Base-by-base conservation (phyloP, 2,329 filamentous ascomycete genomes). In the Penicillium expansum region DNA sequence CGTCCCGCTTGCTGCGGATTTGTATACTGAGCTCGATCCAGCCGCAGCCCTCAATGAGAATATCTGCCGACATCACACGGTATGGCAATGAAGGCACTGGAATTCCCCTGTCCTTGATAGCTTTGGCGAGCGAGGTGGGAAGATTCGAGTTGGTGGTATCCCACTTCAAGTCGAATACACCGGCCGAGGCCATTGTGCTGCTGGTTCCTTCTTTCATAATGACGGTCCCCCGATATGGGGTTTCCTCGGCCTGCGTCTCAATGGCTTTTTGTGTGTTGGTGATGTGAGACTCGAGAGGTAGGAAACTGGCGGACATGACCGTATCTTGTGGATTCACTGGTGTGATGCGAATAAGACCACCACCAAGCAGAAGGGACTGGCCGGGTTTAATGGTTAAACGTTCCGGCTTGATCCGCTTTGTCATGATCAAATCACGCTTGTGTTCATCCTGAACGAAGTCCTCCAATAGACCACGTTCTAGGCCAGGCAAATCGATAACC, bases 21-120 rank as follows among this genome's bases (percentile, higher is more conserved):
- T 99, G 93, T 3, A 87, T 87, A 0, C 86, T 87, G 39, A 99
- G 74, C 74, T 99, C 94, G 2, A 99, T 83, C 90, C 95, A 99
- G 8, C 94, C 94, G 27, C 92, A 88, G 2, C 94, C 92, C 72
- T 97, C 93, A 48, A 99, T 86, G 14, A 99, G 78, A 24, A 99
- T 86, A 69, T 99, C 95, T 0, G 88, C 83, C 9, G 88, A 86
- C 58, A 94, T 81, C 2, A 97, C 86, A 14, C 84, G 83, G 74
- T 92, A 99, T 0, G 92, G 91, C 5, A 97, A 78, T 6, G 65
- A 56, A 22, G 69, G 66, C 0, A 68, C 58, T 7, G 67, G 63
- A 16, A 80, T 77, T 2, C 90, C 86, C 0, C 88, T 82, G 55
- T 83, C 85, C 87, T 78, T 38, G 82, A 86, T 43, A 82, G 82